phyloP scores from a whole-genome alignment of 208 protist species.

The Endotrypanum monterogeii region DNA sequence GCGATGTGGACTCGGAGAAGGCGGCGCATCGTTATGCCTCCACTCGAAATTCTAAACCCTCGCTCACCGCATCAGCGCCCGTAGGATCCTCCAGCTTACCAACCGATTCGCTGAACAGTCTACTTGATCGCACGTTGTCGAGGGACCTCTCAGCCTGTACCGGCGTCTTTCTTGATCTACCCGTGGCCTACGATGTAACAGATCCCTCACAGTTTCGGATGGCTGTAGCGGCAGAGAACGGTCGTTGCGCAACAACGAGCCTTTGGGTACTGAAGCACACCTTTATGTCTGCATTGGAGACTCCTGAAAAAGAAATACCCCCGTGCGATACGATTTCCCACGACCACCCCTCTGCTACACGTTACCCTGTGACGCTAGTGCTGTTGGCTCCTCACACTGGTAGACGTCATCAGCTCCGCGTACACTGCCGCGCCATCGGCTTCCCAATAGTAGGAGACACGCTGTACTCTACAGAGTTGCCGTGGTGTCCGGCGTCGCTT shows the following conservation, averaged over 20 bases:
- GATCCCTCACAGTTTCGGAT: constrained; percentile 68
- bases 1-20: not conserved
- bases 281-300: not conserved
- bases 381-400: constrained; percentile 70
- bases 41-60: not conserved
- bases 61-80: not conserved
- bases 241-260: constrained; percentile 18
- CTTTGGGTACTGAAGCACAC: constrained; percentile 23
- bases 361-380: constrained; percentile 56
- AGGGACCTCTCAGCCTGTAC: not conserved
- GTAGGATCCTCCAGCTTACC: too few species aligned
- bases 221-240: constrained; percentile 34
- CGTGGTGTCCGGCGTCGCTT: constrained; percentile 14
- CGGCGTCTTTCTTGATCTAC: constrained; percentile 26
- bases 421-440: constrained; percentile 82
- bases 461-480: constrained; percentile 38
- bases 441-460: constrained; percentile 87
- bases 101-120: not conserved
- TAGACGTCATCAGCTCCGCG: constrained; percentile 86
- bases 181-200: constrained; percentile 52
- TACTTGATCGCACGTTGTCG: not conserved
- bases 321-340: constrained; percentile 25
- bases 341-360: constrained; percentile 11
- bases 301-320: constrained; percentile 15
- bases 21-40: constrained; percentile 9